phyloP scores from a whole-genome alignment of 2,329 filamentous ascomycete species.

The Neurospora sp. region DNA sequence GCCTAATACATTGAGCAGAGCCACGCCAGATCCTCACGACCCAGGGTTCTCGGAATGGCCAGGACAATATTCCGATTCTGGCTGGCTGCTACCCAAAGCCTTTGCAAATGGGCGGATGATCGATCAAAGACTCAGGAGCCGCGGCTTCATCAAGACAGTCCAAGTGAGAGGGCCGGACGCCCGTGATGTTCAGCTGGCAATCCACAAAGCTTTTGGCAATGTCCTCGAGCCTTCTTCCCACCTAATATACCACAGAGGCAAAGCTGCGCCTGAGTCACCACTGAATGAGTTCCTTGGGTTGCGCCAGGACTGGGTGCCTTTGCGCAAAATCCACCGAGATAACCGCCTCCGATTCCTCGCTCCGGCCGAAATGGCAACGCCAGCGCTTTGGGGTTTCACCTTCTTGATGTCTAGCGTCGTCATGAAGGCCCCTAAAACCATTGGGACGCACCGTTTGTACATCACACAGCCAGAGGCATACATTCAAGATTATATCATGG shows the following conservation, averaged over 20 bases:
- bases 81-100: slow-evolving; percentile 60
- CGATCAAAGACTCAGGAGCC: slow-evolving; percentile 63
- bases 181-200: slow-evolving; percentile 54
- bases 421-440: slow-evolving; percentile 50
- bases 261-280: slow-evolving; percentile 21
- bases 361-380: slow-evolving; percentile 63
- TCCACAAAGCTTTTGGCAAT: slow-evolving; percentile 52
- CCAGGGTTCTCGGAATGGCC: slow-evolving; percentile 39
- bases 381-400: slow-evolving; percentile 59
- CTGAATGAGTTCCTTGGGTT: slow-evolving; percentile 47
- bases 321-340: slow-evolving; percentile 68
- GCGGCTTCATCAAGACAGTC: slow-evolving; percentile 59
- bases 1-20: slow-evolving; percentile 36
- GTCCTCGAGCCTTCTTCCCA: slow-evolving; percentile 37
- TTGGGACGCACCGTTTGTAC: slow-evolving; percentile 54
- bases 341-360: slow-evolving; percentile 61
- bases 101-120: slow-evolving; percentile 53
- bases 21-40: slow-evolving; percentile 36
- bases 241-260: not conserved
- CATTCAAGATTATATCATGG: slow-evolving; percentile 43
- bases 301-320: slow-evolving; percentile 60
- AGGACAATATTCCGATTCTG: slow-evolving; percentile 35
- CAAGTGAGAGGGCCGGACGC: slow-evolving; percentile 54
- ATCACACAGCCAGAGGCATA: slow-evolving; percentile 69
- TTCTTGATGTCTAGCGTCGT: slow-evolving; percentile 63